Evolutionary conservation across 495 filamentous ascomycete species (phyloP), one percentile per base, ranked within the genome.

Genomic region (Aspergillus baeticus): DNA sequence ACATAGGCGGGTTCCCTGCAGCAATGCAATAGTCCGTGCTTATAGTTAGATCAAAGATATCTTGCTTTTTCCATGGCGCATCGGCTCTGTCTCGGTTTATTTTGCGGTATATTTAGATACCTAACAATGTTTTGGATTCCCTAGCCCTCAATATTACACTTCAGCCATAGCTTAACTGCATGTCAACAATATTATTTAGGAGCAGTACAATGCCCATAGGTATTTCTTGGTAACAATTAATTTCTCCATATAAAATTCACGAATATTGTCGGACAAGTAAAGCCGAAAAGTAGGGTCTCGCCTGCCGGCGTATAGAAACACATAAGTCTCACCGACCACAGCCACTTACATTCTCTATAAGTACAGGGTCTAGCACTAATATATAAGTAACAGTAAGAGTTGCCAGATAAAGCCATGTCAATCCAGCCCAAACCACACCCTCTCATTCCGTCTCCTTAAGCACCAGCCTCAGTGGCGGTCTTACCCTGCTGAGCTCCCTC

Each of bases 401-500:
- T 41, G 18, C n/a, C 21, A 17, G 49, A 52, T 41, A 17, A 37
- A 23, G 10, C 21, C 43, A 46, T 14, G 26, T 46, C 22, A 13
- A 29, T 26, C 50, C 26, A 31, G 42, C 10, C 35, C 37, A 38
- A n/a, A 50, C 36, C 23, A 23, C 33, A 48, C 18, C 31, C 17
- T 34, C 18, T 29, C 26, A 29, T 8, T 29, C 26, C 21, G 26
- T 51, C 43, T 38, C 41, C 51, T 64, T 72, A 71, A 31, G 66
- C 62, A 48, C 62, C 66, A 15, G 68, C 71, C 62, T 74, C 64
- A 11, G 72, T 57, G 41, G 65, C 70, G 7, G 57, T 51, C 31
- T 54, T 59, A 51, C 72, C 75, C 60, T 71, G 46, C 54, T 69
- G 38, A 35, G 65, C 66, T n/a, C 64, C 73, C 52, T 67, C 22